These are phyloP conservation scores for Cutaneotrichosporon dermatis DNA, from an alignment of 1,284 basidiomycete genomes.

Conservation along the genomic window DNA sequence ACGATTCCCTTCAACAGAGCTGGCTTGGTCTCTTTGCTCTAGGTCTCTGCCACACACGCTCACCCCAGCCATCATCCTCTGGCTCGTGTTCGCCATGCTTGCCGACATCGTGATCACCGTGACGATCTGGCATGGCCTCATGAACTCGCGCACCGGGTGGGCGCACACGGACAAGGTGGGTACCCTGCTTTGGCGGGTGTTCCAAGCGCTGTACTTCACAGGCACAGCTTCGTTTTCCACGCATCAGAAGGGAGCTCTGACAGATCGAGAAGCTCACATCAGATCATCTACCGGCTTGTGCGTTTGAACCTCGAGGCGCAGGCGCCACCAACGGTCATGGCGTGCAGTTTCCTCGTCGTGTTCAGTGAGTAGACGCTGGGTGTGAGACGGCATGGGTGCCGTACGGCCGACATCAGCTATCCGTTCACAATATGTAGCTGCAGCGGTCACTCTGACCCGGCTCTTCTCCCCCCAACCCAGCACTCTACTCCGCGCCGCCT, in stretches of 20 bases:
- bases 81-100: conserved; percentile 24
- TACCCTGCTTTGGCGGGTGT: not conserved
- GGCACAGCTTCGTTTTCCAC: too few species aligned
- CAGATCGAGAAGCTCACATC: not conserved
- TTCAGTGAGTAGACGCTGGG: conserved; percentile 16
- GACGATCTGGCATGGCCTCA: conserved; percentile 24
- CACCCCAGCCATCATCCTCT: conserved; percentile 5
- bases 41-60: not conserved
- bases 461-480: too few species aligned
- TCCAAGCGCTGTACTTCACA: not conserved
- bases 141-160: conserved; percentile 29
- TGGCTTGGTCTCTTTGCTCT: too few species aligned
- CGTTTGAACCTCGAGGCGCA: conserved; percentile 32
- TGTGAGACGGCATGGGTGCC: too few species aligned
- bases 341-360: conserved; percentile 23
- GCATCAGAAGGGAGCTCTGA: too few species aligned
- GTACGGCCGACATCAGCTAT: too few species aligned
- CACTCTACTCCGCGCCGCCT: not conserved
- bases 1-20: too few species aligned
- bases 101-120: conserved; percentile 31
- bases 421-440: too few species aligned
- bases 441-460: too few species aligned
- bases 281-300: conserved; percentile 26
- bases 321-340: conserved; percentile 23
- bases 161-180: conserved; percentile 24